phyloP scores from a whole-genome alignment of 306 rosid species.

The Vicia sativa region DNA sequence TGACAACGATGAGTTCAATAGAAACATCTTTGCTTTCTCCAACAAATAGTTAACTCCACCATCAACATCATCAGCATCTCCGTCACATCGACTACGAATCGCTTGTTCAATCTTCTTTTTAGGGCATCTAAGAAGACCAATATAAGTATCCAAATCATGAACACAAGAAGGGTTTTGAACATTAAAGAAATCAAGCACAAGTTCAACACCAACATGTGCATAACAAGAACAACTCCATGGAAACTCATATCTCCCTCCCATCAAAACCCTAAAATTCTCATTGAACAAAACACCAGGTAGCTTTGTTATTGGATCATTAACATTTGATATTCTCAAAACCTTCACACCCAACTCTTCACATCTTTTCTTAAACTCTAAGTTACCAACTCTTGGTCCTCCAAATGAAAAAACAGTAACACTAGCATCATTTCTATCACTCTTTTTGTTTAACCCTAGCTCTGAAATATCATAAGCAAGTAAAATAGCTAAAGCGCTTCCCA shows the following conservation, averaged over 20 bases:
- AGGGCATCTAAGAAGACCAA: constrained; percentile 56
- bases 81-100: constrained; percentile 12
- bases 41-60: constrained; percentile 37
- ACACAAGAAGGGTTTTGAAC: constrained; percentile 87
- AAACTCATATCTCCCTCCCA: constrained; percentile 55
- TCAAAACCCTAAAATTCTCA: constrained; percentile 82
- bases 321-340: constrained; percentile 69
- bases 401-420: constrained; percentile 78
- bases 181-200: constrained; percentile 74
- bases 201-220: constrained; percentile 89
- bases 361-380: constrained; percentile 62
- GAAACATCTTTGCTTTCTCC: constrained; percentile 46
- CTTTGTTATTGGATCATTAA: constrained; percentile 86
- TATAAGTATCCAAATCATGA: constrained; percentile 79
- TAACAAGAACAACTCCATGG: constrained; percentile 81
- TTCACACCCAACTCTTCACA: constrained; percentile 87
- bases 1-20: constrained; percentile 35
- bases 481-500: constrained; percentile 90
- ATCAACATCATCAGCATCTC: background rate
- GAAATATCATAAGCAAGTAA: constrained; percentile 88
- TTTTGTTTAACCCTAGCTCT: constrained; percentile 66
- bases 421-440: background rate
- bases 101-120: constrained; percentile 14
- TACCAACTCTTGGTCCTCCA: constrained; percentile 92
- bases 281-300: constrained; percentile 84